Evolutionary conservation across 352 stramenopile genomes (phyloP).

Genomic region (Elongisporangium prolatum): DNA sequence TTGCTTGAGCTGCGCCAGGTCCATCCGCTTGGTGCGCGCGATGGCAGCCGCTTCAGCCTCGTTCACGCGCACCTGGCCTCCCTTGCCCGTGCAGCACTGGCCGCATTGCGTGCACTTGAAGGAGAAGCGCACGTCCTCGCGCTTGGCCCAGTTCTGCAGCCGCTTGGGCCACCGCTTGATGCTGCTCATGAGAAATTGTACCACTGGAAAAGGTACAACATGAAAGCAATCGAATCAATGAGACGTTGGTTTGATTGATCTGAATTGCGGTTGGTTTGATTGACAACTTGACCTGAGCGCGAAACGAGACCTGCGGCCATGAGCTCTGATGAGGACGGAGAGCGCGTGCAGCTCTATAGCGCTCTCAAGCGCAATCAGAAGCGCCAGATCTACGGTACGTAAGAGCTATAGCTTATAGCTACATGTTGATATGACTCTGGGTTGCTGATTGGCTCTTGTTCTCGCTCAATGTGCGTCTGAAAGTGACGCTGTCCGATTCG

Average conservation of each 20-base stretch:
- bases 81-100: slow-evolving; percentile 73
- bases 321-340: slow-evolving; percentile 52
- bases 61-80: slow-evolving; percentile 68
- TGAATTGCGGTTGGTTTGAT: neutral
- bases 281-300: neutral
- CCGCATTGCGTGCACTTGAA: slow-evolving; percentile 75
- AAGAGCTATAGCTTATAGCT: neutral
- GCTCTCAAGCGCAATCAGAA: slow-evolving; percentile 61
- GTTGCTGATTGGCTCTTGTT: neutral
- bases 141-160: slow-evolving; percentile 29
- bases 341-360: slow-evolving; percentile 67
- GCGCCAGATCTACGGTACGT: slow-evolving; percentile 55
- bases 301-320: slow-evolving; percentile 9
- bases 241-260: neutral
- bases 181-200: neutral
- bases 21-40: slow-evolving; percentile 20
- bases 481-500: slow-evolving; percentile 45
- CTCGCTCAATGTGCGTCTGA: neutral
- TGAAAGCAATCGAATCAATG: neutral
- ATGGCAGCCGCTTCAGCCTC: slow-evolving; percentile 47
- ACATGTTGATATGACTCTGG: neutral
- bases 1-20: slow-evolving; percentile 25
- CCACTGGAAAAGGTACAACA: neutral
- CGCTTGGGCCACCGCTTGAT: neutral
- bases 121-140: slow-evolving; percentile 34